A percentile compares a stretch with the other conserved stretches of the same genome.
These are phyloP conservation scores for Blastobotrys aristatus DNA, from an alignment of 1,139 yeast species.

Conservation along the genomic window DNA sequence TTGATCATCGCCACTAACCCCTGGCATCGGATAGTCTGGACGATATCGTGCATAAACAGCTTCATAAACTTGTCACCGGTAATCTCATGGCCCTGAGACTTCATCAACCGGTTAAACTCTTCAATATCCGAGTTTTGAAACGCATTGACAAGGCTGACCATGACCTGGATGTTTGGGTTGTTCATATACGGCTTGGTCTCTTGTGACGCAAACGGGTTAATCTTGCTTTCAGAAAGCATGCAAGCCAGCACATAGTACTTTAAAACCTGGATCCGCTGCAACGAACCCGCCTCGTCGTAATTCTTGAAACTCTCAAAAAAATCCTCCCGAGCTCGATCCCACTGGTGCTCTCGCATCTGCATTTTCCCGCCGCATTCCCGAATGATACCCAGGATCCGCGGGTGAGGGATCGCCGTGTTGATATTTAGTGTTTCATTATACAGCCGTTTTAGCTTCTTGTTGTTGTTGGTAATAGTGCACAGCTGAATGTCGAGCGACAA, in stretches of 20 bases:
- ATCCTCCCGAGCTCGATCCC: constrained; percentile 56
- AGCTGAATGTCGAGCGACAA: constrained; percentile 62
- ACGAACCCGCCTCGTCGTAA: constrained; percentile 75
- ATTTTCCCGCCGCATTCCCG: constrained; percentile 73
- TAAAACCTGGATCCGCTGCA: constrained; percentile 48
- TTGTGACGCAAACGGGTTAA: constrained; percentile 59
- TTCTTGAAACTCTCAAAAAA: constrained; percentile 71
- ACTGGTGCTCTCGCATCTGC: constrained; percentile 53
- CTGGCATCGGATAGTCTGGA: constrained; percentile 33
- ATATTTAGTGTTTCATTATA: constrained; percentile 47
- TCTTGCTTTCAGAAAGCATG: constrained; percentile 55
- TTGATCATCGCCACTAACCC: constrained; percentile 36
- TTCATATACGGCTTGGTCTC: constrained; percentile 43
- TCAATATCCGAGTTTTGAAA: constrained; percentile 38
- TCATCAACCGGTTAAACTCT: constrained; percentile 32
- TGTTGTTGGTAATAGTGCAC: constrained; percentile 39
- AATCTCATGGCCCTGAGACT: constrained; percentile 27
- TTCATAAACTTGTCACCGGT: constrained; percentile 29
- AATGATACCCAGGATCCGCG: constrained; percentile 63
- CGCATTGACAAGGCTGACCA: constrained; percentile 37
- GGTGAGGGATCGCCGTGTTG: constrained; percentile 68
- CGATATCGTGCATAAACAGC: constrained; percentile 32
- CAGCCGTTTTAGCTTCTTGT: constrained; percentile 42
- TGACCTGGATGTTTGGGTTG: constrained; percentile 36
- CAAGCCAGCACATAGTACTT: constrained; percentile 62